Base-by-base conservation (phyloP, 1,284 basidiomycete genomes). In the Microbotryum intermedium region DNA sequence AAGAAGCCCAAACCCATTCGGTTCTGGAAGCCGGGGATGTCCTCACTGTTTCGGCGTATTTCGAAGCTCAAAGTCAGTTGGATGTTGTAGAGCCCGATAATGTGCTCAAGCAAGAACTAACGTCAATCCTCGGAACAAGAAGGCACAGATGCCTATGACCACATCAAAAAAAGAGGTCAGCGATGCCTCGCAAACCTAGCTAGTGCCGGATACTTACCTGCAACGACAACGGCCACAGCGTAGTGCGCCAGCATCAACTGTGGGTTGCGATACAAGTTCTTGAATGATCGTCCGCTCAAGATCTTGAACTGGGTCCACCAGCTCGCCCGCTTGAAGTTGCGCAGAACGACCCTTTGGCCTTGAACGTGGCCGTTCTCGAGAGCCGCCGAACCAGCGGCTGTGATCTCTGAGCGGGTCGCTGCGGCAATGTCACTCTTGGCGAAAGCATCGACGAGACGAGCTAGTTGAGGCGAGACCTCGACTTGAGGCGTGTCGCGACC, bases 1-100 rank as follows among this genome's bases (percentile, higher is more conserved):
- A 98, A 97, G 80, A 97, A 93, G 83, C 97, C 97, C 54, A 97
- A 81, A 6, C 93, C 90, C 79, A 78, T 70, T 51, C 79, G 77
- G 67, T 92, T 91, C 77, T 95, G 92, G 83, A 95, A 95, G 3
- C 92, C 91, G 6, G 87, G 84, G 57, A 95, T 93, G 75, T 94
- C 91, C 72, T 90, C 86, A 30, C 86, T 88, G 69, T 70, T 42
- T 49, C 43, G 48, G 62, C 57, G 58, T n/a, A 60, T 20, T n/a
- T 53, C 49, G 42, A 57, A 25, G 55, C 21, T 53, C 49, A 43
- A 57, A 25, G 55, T 34, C 25, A 66, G 53, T 43, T 34, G 34
- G 29, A n/a, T 34, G 48, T 60, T 57, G 73, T 64, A n/a, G 18
- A 4, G 16, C 23, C 34, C 34, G 11, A 39, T 11, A 6, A 11